These are phyloP conservation scores for Suillus brevipes DNA, from an alignment of 768 basidiomycete genomes.

Conservation along the genomic window DNA sequence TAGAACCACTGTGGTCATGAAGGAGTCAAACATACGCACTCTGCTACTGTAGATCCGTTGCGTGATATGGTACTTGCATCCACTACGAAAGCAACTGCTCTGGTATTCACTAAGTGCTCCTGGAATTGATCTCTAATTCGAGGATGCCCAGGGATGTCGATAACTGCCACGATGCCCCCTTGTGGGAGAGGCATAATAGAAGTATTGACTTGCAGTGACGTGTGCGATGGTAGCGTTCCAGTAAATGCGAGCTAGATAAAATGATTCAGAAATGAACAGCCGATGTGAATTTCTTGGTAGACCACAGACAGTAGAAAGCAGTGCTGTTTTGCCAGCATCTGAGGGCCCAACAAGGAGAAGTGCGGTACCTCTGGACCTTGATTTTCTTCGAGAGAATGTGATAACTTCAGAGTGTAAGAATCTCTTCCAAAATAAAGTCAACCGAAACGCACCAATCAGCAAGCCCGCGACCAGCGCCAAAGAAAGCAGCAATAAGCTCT, in stretches of 20 bases:
- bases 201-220: constrained; percentile 75
- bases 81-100: constrained; percentile 74
- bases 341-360: constrained; percentile 75
- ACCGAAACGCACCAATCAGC: constrained; percentile 40
- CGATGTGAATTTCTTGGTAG: constrained; percentile 5
- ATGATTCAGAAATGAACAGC: constrained; percentile 12
- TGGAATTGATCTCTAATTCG: constrained; percentile 72
- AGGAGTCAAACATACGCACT: constrained; percentile 50
- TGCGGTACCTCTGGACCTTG: constrained; percentile 52
- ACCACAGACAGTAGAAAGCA: constrained; percentile 63
- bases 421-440: not conserved
- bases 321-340: constrained; percentile 81
- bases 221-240: constrained; percentile 65
- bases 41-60: constrained; percentile 72
- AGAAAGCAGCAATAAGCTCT: constrained; percentile 42
- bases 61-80: constrained; percentile 79
- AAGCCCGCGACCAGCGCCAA: constrained; percentile 44
- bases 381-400: constrained; percentile 43
- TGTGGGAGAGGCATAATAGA: constrained; percentile 45
- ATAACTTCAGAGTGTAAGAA: constrained; percentile 28
- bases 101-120: constrained; percentile 62
- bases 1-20: not conserved
- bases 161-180: constrained; percentile 49
- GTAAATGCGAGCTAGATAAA: constrained; percentile 59
- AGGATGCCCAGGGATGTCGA: constrained; percentile 87